Base-by-base conservation (phyloP, 495 filamentous ascomycete genomes). In the Podospora appendiculata region DNA sequence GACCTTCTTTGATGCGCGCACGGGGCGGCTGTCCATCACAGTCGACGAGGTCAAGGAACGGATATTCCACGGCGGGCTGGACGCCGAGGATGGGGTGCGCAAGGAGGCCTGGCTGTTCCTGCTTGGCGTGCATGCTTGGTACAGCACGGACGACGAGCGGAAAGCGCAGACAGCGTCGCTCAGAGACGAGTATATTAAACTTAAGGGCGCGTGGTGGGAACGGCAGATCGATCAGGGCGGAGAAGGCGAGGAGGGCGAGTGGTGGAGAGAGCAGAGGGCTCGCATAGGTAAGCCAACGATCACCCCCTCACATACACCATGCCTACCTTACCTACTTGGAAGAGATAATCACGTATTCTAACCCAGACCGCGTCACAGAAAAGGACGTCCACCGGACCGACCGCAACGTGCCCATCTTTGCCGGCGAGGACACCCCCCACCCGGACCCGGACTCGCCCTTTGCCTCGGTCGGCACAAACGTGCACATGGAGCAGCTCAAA, bases 361-460 rank as follows among this genome's bases (percentile, higher is more conserved):
- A 69, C 49, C 53, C 54, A 59, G 58, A 7, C 5, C 40, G 6
- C 66, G 64, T 60, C 71, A 64, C 73, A 96, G 93, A 98, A 61
- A 98, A 98, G 63, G 93, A 97, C 64, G 94, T 97, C 38, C 93
- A 98, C 68, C 86, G 93, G 57, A 98, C 93, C 51, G 93, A 98
- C 66, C 87, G 93, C 45, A 87, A 81, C 34, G 87, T 96, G 46
- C 88, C 90, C 8, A 84, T 98, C 7, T 98, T 97, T 59, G 86
- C 89, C 9, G 93, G 93, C 44, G 93, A 98, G 70, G 93, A 98
- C 59, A 95, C 88, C 45, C 91, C 93, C n/a, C 94, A 98, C 64
- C 93, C 94, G 0, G 93, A 98, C 59, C 94, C 94, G 0, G 88
- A 95, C 58, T 97, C 94, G 0, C 92, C 93, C 0, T 98, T 96